Conservation (phyloP, 2,329 filamentous ascomycete species). For the Colletotrichum euphorbiae region DNA sequence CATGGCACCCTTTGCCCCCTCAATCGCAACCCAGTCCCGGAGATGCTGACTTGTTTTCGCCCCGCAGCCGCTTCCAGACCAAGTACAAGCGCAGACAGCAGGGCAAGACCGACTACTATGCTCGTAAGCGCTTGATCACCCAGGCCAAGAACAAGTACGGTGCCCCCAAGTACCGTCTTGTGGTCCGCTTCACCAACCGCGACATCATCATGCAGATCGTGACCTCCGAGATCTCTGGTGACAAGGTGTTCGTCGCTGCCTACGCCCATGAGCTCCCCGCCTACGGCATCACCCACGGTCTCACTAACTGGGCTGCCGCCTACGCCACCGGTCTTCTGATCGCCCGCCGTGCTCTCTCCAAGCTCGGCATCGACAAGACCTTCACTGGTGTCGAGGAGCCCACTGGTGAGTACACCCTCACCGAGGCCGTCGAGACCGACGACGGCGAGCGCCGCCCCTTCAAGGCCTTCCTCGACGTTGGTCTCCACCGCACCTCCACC, state of each 20-base stretch:
- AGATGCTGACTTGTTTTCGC: conserved; percentile 1
- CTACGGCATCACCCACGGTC: conserved; percentile 97
- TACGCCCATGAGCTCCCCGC: conserved; percentile 98
- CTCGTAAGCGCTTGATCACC: conserved; percentile 98
- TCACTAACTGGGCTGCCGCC: conserved; percentile 99
- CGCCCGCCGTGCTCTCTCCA: conserved; percentile 95
- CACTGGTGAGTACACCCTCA: conserved; percentile 95
- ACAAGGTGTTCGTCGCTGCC: conserved; percentile 94
- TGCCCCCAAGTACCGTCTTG: conserved; percentile 99
- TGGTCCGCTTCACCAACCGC: conserved; percentile 99
- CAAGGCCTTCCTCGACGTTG: conserved; percentile 99
- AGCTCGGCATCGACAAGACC: conserved; percentile 93
- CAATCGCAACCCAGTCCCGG: not conserved
- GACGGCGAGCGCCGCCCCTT: conserved; percentile 97
- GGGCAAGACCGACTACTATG: conserved; percentile 99
- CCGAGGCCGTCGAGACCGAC: conserved; percentile 91
- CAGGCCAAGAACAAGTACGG: conserved; percentile 99
- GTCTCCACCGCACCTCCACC: conserved; percentile 95
- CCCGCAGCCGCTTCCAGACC: conserved; percentile 91
- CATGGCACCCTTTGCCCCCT: not conserved
- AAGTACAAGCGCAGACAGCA: conserved; percentile 98
- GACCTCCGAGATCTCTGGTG: conserved; percentile 93
- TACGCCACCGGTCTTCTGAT: conserved; percentile 97
- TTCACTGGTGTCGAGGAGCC: conserved; percentile 97
- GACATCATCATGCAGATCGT: conserved; percentile 99